Conservation (phyloP, 78 protist genomes). For the Monocercomonoides exilis region DNA sequence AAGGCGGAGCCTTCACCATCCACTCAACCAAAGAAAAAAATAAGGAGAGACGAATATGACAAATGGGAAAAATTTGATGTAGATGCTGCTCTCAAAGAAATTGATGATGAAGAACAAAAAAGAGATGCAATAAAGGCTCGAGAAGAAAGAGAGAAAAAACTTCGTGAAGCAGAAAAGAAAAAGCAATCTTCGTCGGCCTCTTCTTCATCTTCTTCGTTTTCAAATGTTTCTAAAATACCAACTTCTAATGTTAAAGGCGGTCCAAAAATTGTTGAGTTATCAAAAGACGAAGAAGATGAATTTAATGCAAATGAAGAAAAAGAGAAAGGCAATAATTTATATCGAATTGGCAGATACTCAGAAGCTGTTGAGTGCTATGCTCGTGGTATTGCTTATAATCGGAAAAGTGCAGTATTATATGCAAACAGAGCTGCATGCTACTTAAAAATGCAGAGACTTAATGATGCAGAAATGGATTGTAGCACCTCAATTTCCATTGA, state of each 20-base stretch:
- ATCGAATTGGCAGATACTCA: not conserved
- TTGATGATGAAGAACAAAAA: not conserved
- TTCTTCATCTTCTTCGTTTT: too few relatives aligned
- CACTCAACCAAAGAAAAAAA: not conserved
- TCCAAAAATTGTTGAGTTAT: not conserved
- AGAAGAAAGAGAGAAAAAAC: not conserved
- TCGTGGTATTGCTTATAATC: not conserved
- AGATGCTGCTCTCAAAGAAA: not conserved
- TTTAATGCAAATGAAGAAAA: not conserved
- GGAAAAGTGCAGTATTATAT: not conserved
- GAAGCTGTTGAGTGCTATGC: not conserved
- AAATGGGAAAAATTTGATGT: not conserved
- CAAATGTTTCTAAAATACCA: not conserved
- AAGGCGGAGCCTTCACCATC: not conserved
- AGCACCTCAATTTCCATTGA: not conserved
- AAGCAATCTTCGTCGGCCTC: too few relatives aligned
- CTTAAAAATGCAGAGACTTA: not conserved
- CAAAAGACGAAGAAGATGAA: not conserved
- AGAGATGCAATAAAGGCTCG: not conserved
- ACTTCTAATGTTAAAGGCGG: not conserved
- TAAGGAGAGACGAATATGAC: not conserved
- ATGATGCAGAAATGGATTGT: not conserved
- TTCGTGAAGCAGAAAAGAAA: not conserved
- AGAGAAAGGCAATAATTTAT: not conserved
- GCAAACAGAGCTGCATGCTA: not conserved